Evolutionary conservation across 495 filamentous ascomycete species (phyloP).

Genomic region (Cenococcum geophilum): DNA sequence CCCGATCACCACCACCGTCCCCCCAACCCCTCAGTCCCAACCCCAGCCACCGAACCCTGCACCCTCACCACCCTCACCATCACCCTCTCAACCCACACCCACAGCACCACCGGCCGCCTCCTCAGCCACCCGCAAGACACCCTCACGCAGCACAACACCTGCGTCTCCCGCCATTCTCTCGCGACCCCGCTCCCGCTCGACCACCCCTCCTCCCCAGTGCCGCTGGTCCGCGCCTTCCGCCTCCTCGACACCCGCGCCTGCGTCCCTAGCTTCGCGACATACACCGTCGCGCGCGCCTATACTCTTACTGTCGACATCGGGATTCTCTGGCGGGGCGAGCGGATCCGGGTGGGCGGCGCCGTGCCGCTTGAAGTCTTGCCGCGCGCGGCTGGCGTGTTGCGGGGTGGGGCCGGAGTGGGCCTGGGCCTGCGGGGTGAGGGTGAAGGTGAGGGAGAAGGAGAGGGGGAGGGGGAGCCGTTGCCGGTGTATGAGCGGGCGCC

Average conservation of each 20-base stretch:
- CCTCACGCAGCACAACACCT: slow-evolving; percentile 17
- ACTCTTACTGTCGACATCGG: slow-evolving; percentile 12
- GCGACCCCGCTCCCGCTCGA: slow-evolving; percentile 14
- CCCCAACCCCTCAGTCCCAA: no score
- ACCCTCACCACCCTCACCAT: neutral
- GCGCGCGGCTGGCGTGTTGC: neutral
- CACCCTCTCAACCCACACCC: neutral
- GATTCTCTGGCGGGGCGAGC: slow-evolving; percentile 9
- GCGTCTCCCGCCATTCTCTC: slow-evolving; percentile 17
- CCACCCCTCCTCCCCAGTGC: neutral
- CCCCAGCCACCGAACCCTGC: no score
- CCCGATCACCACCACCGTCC: neutral
- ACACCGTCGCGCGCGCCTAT: slow-evolving; percentile 21
- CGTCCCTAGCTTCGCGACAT: slow-evolving; percentile 23
- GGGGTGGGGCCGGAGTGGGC: neutral
- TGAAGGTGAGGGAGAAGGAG: no score
- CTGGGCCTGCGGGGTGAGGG: slow-evolving; percentile 20
- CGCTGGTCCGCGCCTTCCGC: slow-evolving; percentile 21
- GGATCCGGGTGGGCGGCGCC: slow-evolving; percentile 14
- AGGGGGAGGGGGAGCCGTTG: no score
- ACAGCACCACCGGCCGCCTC: neutral
- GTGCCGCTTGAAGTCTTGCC: slow-evolving; percentile 26
- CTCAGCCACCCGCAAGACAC: slow-evolving; percentile 13
- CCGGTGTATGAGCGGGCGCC: slow-evolving; percentile 18
- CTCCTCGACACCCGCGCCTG: slow-evolving; percentile 24